Percentiles rank a stretch among this genome's conserved stretches.
phyloP scores from a whole-genome alignment of 345 rosid species.

The Rhodamnia argentea region DNA sequence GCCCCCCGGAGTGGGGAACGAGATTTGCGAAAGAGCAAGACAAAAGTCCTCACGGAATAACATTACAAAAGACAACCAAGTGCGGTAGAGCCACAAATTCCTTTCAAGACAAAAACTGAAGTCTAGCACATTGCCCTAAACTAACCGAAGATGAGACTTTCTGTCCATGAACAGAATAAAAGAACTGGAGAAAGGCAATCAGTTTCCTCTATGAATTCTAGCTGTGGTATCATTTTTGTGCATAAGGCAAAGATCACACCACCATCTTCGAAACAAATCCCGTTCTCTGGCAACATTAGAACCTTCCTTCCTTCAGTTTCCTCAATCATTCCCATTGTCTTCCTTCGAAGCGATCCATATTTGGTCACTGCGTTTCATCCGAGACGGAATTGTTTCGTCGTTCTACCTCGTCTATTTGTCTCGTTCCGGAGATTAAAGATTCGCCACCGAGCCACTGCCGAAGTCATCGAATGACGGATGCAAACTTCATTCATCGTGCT shows the following conservation, averaged over 20 bases:
- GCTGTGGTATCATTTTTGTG: background rate
- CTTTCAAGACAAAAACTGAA: background rate
- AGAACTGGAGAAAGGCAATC: background rate
- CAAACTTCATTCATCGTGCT: background rate
- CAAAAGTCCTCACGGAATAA: background rate
- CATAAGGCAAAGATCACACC: background rate
- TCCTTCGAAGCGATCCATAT: background rate
- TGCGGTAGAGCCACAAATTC: background rate
- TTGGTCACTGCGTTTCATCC: background rate
- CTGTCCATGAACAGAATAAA: background rate
- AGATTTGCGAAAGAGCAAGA: background rate
- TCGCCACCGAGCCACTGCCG: background rate
- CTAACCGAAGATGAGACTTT: background rate
- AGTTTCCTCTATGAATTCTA: background rate
- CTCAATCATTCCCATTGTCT: background rate
- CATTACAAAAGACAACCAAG: background rate
- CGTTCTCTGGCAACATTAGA: background rate
- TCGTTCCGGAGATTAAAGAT: background rate
- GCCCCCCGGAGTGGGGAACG: background rate
- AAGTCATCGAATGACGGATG: background rate
- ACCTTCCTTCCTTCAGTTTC: background rate
- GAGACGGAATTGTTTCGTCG: background rate
- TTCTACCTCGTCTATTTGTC: background rate
- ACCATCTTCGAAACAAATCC: background rate
- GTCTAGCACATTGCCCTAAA: background rate